phyloP scores from a whole-genome alignment of 106 monocot genomes.

The Phalaenopsis equestris region DNA sequence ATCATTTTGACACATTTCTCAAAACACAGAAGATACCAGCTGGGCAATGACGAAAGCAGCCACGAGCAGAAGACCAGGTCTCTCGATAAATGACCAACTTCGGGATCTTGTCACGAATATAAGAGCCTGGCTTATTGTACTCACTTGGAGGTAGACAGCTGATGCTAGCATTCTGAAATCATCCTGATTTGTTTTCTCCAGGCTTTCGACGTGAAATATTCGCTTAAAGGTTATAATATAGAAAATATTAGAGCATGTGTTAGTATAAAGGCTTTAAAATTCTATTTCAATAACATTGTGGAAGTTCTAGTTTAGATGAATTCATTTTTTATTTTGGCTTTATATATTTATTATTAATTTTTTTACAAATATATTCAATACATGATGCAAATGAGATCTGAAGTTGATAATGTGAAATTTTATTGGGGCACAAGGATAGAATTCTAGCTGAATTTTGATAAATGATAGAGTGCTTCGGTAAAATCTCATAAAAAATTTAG shows the following conservation, averaged over 20 bases:
- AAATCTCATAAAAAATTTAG: not conserved
- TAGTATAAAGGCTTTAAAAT: not conserved
- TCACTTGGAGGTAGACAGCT: slow-evolving; percentile 73
- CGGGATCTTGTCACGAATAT: slow-evolving; percentile 70
- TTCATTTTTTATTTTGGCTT: not conserved
- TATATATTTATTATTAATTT: not conserved
- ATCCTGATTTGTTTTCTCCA: slow-evolving; percentile 69
- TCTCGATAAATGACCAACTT: slow-evolving; percentile 59
- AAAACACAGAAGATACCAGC: slow-evolving; percentile 26
- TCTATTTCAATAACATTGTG: not conserved
- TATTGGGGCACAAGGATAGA: not conserved
- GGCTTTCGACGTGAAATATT: slow-evolving; percentile 50
- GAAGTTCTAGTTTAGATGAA: not conserved
- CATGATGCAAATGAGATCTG: not conserved
- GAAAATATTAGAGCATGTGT: not conserved
- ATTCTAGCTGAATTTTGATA: not conserved
- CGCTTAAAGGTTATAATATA: slow-evolving; percentile 21
- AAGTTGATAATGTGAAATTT: not conserved
- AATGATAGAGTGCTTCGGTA: not conserved
- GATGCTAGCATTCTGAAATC: slow-evolving; percentile 69
- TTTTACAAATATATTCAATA: not conserved
- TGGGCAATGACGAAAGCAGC: slow-evolving; percentile 55
- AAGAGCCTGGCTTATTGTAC: slow-evolving; percentile 39
- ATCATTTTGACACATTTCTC: too few species aligned
- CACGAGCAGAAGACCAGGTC: slow-evolving; percentile 51